Evolutionary conservation across 2,329 filamentous ascomycete genomes (phyloP).

Genomic region (Cadophora gregata): DNA sequence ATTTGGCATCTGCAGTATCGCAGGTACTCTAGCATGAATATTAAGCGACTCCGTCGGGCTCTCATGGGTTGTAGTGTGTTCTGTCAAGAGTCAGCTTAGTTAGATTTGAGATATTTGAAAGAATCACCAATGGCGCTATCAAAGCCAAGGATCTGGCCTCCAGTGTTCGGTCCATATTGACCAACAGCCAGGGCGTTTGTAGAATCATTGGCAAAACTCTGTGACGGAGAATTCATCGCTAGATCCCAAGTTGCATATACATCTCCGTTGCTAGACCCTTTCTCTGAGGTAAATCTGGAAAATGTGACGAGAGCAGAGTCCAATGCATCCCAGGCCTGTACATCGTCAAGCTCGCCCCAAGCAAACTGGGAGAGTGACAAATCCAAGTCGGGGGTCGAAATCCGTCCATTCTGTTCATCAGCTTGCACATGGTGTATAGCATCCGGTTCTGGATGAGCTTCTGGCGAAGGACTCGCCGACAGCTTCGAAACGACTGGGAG

Average conservation of each 20-base stretch:
- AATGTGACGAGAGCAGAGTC: conserved; percentile 18
- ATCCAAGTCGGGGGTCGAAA: conserved; percentile 17
- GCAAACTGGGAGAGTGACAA: conserved; percentile 17
- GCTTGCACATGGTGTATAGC: not conserved
- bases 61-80: not conserved
- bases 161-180: not conserved
- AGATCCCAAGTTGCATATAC: conserved; percentile 12
- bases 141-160: not conserved
- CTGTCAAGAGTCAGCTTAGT: not conserved
- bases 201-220: not conserved
- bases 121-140: not conserved
- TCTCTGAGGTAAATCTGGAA: conserved; percentile 15
- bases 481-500: conserved; percentile 4
- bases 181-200: not conserved
- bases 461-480: not conserved
- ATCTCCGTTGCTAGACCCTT: conserved; percentile 1
- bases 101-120: not conserved
- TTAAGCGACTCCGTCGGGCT: not conserved
- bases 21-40: not conserved
- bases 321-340: conserved; percentile 18
- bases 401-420: not conserved
- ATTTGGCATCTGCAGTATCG: conserved; percentile 23
- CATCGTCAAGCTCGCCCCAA: conserved; percentile 15
- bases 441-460: not conserved
- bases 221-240: not conserved